phyloP scores from a whole-genome alignment of 176 grass and related monocot genomes.

The Dactylis glomerata region DNA sequence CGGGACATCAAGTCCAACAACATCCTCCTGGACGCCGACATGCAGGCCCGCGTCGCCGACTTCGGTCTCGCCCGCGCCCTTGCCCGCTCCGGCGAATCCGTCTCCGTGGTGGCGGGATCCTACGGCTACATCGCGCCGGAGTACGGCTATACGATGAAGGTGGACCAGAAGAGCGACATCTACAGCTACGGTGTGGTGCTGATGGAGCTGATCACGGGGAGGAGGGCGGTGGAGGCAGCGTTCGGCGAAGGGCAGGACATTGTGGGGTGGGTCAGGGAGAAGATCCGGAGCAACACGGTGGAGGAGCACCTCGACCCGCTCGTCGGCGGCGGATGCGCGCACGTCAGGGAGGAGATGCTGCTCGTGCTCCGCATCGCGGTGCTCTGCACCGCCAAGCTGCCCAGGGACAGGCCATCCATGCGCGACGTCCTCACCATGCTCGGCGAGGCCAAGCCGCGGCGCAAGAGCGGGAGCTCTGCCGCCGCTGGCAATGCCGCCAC shows the following conservation, averaged over 20 bases:
- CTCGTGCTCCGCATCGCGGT: slow-evolving; percentile 84
- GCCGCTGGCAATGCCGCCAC: not conserved
- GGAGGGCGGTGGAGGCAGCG: slow-evolving; percentile 64
- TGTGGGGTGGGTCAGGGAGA: slow-evolving; percentile 80
- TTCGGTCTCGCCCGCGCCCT: slow-evolving; percentile 78
- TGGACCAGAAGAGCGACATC: slow-evolving; percentile 98
- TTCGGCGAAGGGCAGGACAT: slow-evolving; percentile 83
- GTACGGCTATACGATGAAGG: slow-evolving; percentile 95
- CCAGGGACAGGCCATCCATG: slow-evolving; percentile 81
- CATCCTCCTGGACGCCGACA: slow-evolving; percentile 76
- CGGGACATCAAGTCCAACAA: slow-evolving; percentile 97
- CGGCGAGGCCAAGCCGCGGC: slow-evolving; percentile 78
- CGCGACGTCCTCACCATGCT: slow-evolving; percentile 92
- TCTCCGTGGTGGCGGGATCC: slow-evolving; percentile 83
- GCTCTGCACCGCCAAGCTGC: slow-evolving; percentile 85
- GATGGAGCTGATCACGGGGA: slow-evolving; percentile 85
- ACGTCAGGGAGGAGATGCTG: slow-evolving; percentile 95
- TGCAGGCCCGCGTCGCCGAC: slow-evolving; percentile 84
- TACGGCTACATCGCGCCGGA: slow-evolving; percentile 99
- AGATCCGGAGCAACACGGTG: slow-evolving; percentile 52
- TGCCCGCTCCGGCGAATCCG: slow-evolving; percentile 42
- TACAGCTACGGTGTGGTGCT: slow-evolving; percentile 96
- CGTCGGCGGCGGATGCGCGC: slow-evolving; percentile 64
- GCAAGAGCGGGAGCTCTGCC: slow-evolving; percentile 70
- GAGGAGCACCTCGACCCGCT: slow-evolving; percentile 55